Evolutionary conservation across 768 basidiomycete genomes (phyloP).

Genomic region (Phaffia tasmanica): DNA sequence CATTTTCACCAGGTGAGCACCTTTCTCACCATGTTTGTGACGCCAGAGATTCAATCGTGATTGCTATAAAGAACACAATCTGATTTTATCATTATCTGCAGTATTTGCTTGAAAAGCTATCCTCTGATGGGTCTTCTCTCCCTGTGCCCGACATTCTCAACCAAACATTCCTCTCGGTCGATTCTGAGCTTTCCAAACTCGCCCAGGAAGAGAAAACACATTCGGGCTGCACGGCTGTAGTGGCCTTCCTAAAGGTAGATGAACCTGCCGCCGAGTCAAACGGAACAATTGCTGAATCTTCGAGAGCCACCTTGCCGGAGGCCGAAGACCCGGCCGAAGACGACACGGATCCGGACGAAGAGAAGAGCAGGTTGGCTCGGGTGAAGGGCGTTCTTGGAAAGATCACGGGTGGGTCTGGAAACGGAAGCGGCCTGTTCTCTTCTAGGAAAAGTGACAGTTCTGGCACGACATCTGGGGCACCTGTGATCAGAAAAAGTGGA

Average conservation of each 20-base stretch:
- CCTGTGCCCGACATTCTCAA: slow-evolving; percentile 81
- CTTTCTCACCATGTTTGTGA: neutral
- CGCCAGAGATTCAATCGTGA: neutral
- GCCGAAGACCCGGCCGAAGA: neutral
- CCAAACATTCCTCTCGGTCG: slow-evolving; percentile 86
- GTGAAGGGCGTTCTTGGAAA: slow-evolving; percentile 21
- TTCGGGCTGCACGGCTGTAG: slow-evolving; percentile 93
- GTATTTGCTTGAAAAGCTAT: slow-evolving; percentile 35
- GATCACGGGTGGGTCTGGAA: slow-evolving; percentile 11
- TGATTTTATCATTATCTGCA: slow-evolving; percentile 16
- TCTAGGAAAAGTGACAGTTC: neutral
- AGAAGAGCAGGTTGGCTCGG: slow-evolving; percentile 12
- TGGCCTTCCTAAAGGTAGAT: slow-evolving; percentile 86
- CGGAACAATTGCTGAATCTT: neutral
- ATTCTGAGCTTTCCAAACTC: slow-evolving; percentile 66
- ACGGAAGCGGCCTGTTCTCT: slow-evolving; percentile 6
- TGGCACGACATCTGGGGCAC: neutral
- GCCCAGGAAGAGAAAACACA: slow-evolving; percentile 84
- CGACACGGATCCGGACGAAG: neutral
- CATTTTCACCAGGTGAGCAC: slow-evolving; percentile 74
- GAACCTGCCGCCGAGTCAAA: slow-evolving; percentile 44
- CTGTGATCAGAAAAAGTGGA: slow-evolving; percentile 34
- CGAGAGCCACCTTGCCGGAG: neutral
- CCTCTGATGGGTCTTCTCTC: slow-evolving; percentile 53
- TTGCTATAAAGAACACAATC: neutral